These are phyloP conservation scores for Ceratocystis destructans DNA, from an alignment of 2,329 filamentous ascomycete genomes.

Conservation along the genomic window DNA sequence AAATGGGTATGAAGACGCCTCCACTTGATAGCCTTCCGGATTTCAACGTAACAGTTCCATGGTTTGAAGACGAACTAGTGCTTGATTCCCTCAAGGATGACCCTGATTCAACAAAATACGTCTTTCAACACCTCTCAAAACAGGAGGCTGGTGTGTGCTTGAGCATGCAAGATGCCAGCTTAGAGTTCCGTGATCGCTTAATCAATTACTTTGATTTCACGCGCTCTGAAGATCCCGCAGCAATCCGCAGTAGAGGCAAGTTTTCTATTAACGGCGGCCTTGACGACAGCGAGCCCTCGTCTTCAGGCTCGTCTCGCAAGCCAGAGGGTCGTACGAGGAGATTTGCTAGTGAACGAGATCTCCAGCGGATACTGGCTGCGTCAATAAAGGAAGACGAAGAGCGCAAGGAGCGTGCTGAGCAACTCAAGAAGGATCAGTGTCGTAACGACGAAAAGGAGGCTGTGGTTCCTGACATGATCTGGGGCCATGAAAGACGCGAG, in stretches of 20 bases:
- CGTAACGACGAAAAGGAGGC: slow-evolving; percentile 62
- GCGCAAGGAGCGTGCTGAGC: slow-evolving; percentile 50
- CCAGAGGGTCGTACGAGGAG: slow-evolving; percentile 38
- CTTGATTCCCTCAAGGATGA: slow-evolving; percentile 31
- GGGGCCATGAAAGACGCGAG: slow-evolving; percentile 45
- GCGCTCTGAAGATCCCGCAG: slow-evolving; percentile 40
- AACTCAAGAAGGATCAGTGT: slow-evolving; percentile 53
- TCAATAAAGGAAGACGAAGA: slow-evolving; percentile 60
- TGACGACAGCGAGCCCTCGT: slow-evolving; percentile 21
- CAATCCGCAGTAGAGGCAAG: slow-evolving; percentile 42
- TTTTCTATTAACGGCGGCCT: slow-evolving; percentile 31
- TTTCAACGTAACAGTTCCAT: slow-evolving; percentile 25
- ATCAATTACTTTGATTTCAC: slow-evolving; percentile 42
- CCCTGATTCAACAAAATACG: slow-evolving; percentile 32
- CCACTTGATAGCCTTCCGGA: slow-evolving; percentile 41
- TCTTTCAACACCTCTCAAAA: slow-evolving; percentile 28
- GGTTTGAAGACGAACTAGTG: slow-evolving; percentile 21
- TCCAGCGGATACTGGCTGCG: slow-evolving; percentile 58
- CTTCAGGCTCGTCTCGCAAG: slow-evolving; percentile 33
- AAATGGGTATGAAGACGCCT: slow-evolving; percentile 39
- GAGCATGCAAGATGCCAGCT: neutral
- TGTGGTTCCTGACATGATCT: slow-evolving; percentile 55
- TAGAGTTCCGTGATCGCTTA: slow-evolving; percentile 11
- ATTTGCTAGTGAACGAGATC: slow-evolving; percentile 58
- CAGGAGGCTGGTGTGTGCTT: neutral